phyloP scores from a whole-genome alignment of 2,329 filamentous ascomycete genomes.

The Cryphonectria parasitica region DNA sequence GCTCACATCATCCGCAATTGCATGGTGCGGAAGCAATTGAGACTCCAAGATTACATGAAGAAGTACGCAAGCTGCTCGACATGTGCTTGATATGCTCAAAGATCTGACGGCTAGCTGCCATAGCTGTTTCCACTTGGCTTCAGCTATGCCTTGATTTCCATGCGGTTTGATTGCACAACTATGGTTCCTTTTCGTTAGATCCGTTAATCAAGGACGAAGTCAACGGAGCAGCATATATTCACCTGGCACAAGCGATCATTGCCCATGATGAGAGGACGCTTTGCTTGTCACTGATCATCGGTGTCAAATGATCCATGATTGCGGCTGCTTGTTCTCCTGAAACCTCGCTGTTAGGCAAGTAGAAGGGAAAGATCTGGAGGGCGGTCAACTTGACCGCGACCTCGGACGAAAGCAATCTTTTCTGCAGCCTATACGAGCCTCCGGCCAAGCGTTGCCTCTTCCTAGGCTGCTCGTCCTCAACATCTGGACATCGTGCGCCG shows the following conservation, averaged over 20 bases:
- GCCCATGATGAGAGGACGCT: slow-evolving; percentile 74
- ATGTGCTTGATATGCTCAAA: slow-evolving; percentile 70
- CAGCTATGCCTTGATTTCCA: slow-evolving; percentile 47
- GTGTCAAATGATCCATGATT: slow-evolving; percentile 61
- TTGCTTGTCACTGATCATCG: slow-evolving; percentile 71
- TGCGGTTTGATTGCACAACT: slow-evolving; percentile 52
- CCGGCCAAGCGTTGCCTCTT: slow-evolving; percentile 54
- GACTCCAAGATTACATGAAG: slow-evolving; percentile 69
- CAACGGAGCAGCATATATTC: slow-evolving; percentile 37
- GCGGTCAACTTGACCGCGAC: slow-evolving; percentile 52
- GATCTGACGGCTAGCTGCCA: slow-evolving; percentile 77
- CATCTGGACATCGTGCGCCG: slow-evolving; percentile 33
- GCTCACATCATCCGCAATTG: slow-evolving; percentile 70
- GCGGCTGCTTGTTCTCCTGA: slow-evolving; percentile 56
- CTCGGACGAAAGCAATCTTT: slow-evolving; percentile 52
- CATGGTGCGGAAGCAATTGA: slow-evolving; percentile 68
- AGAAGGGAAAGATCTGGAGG: slow-evolving; percentile 62
- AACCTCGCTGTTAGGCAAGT: slow-evolving; percentile 52
- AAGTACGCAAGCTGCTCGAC: slow-evolving; percentile 76
- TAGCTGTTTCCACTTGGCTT: slow-evolving; percentile 66
- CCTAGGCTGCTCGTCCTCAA: slow-evolving; percentile 52
- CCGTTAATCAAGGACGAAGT: not conserved
- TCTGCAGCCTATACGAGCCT: slow-evolving; percentile 50
- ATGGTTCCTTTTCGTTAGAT: not conserved
- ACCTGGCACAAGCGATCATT: slow-evolving; percentile 81